Conservation (phyloP, 2,329 filamentous ascomycete species). For the Xylaria arbuscula region DNA sequence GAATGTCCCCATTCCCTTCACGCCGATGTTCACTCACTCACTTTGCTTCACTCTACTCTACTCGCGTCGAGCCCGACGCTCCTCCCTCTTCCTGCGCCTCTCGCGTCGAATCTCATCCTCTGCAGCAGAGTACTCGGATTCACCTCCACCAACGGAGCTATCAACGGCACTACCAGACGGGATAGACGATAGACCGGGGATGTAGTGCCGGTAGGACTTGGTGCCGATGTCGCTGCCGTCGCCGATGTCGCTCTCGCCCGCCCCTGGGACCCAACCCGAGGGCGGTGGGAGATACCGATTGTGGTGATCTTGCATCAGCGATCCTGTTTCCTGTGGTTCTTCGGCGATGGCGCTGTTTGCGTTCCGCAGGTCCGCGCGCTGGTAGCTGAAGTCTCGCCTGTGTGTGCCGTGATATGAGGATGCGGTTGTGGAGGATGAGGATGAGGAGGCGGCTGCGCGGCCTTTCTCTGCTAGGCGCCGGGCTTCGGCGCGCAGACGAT, state of each 20-base stretch:
- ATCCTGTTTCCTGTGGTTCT: slow-evolving; percentile 41
- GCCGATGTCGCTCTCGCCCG: slow-evolving; percentile 53
- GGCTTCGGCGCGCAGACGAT: slow-evolving; percentile 68
- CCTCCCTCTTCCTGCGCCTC: slow-evolving; percentile 56
- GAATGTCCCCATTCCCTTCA: too few relatives aligned
- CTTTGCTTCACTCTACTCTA: background rate
- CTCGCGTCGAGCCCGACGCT: slow-evolving; percentile 23
- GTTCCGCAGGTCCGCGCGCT: slow-evolving; percentile 62
- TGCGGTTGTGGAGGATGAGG: slow-evolving; percentile 4
- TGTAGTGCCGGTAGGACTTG: slow-evolving; percentile 67
- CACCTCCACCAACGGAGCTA: slow-evolving; percentile 43
- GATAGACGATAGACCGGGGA: slow-evolving; percentile 61
- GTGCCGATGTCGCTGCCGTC: slow-evolving; percentile 63
- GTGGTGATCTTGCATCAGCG: slow-evolving; percentile 33
- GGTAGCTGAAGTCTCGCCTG: slow-evolving; percentile 64
- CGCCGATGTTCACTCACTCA: background rate
- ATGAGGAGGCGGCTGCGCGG: slow-evolving; percentile 49
- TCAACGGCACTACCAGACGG: slow-evolving; percentile 31
- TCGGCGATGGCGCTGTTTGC: slow-evolving; percentile 50
- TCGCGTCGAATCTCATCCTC: slow-evolving; percentile 56
- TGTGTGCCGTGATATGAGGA: background rate
- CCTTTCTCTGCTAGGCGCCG: slow-evolving; percentile 65
- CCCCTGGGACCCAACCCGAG: slow-evolving; percentile 46
- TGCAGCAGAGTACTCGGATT: slow-evolving; percentile 51
- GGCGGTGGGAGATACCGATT: slow-evolving; percentile 49